These are phyloP conservation scores for Arabidopsis lyrata DNA, from an alignment of 441 rosid genomes.

Conservation along the genomic window DNA sequence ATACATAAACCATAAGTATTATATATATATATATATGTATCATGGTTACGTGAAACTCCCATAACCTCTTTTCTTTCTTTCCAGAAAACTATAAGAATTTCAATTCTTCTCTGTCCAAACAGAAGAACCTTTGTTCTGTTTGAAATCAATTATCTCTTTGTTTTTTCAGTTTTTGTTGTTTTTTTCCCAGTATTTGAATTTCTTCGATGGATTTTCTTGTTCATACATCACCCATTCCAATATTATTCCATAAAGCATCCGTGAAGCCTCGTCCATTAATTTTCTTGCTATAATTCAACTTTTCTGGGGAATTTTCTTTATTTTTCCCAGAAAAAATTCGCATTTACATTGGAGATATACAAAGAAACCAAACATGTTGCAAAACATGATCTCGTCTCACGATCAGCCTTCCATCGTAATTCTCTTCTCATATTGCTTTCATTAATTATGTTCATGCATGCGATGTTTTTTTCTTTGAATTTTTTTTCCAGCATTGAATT, in stretches of 20 bases:
- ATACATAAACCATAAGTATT: constrained; percentile 32
- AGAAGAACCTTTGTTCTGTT: constrained; percentile 4
- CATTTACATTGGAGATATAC: constrained; percentile 16
- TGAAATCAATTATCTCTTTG: constrained; percentile 23
- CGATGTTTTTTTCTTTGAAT: neutral
- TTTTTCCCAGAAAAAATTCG: constrained; percentile 28
- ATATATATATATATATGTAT: constrained; percentile 14
- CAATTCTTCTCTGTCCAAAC: constrained; percentile 25
- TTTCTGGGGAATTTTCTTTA: constrained; percentile 29
- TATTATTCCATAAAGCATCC: constrained; percentile 34
- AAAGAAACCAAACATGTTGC: constrained; percentile 55
- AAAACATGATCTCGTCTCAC: constrained; percentile 59
- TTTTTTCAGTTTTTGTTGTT: constrained; percentile 30
- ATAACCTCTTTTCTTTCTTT: constrained; percentile 27
- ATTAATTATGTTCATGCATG: neutral
- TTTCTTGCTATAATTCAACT: constrained; percentile 1
- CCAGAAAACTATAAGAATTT: constrained; percentile 38
- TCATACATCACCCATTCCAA: constrained; percentile 32
- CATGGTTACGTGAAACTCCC: constrained; percentile 41
- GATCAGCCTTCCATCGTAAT: constrained; percentile 63
- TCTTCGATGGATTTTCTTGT: constrained; percentile 34
- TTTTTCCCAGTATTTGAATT: constrained; percentile 17
- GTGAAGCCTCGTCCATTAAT: constrained; percentile 5
- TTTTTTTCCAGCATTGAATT: constrained; percentile 8
- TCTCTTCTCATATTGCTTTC: neutral